Percentiles rank a stretch among this genome's conserved stretches.
phyloP scores from a whole-genome alignment of 2,329 filamentous ascomycete genomes.

The Claviceps lovelessii region DNA sequence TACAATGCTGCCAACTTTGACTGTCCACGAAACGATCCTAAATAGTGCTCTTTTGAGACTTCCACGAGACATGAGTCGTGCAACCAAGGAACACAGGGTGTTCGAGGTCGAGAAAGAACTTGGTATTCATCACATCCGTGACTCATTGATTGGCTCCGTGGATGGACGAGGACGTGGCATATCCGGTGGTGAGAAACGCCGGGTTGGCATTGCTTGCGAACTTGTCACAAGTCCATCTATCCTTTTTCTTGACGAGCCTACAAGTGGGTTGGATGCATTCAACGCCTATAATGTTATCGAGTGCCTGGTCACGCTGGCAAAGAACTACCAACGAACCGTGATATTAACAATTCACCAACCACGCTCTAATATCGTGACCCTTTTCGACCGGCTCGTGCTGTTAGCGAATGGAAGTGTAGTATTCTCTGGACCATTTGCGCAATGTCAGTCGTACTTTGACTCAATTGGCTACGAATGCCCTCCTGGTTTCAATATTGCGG shows the following conservation, averaged over 20 bases:
- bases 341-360: conserved; percentile 98
- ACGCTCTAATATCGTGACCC: conserved; percentile 90
- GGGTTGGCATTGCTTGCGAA: conserved; percentile 94
- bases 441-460: conserved; percentile 88
- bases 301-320: conserved; percentile 84
- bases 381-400: conserved; percentile 89
- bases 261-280: conserved; percentile 87
- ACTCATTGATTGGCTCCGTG: conserved; percentile 91
- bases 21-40: conserved; percentile 93
- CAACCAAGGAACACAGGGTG: conserved; percentile 81
- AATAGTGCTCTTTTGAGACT: conserved; percentile 84
- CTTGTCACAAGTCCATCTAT: conserved; percentile 95
- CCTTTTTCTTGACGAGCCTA: conserved; percentile 91
- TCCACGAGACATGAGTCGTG: conserved; percentile 77
- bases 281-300: conserved; percentile 98
- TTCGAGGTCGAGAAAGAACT: conserved; percentile 91
- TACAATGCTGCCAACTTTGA: conserved; percentile 87
- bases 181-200: conserved; percentile 89
- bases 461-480: conserved; percentile 84
- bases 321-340: conserved; percentile 91
- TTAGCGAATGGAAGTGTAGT: conserved; percentile 80
- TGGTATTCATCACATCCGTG: conserved; percentile 83
- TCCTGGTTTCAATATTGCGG: conserved; percentile 94
- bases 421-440: conserved; percentile 79
- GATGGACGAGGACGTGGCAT: conserved; percentile 90